Percentiles rank a stretch among this genome's conserved stretches.
Evolutionary conservation across 2,329 filamentous ascomycete genomes (phyloP).

Genomic region (Fusarium phyllophilum): DNA sequence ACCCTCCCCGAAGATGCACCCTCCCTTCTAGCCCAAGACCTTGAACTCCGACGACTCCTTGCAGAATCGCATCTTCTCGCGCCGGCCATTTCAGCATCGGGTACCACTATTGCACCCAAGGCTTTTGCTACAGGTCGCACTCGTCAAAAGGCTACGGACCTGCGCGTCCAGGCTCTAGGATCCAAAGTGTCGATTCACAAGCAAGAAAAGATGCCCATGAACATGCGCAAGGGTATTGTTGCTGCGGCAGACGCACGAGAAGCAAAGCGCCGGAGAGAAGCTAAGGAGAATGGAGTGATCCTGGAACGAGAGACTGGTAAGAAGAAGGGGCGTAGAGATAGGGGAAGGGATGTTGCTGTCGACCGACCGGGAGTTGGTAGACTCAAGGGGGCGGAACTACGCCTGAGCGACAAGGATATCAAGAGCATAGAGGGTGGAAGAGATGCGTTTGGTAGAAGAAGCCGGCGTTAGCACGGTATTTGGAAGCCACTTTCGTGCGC

Average conservation of each 20-base stretch:
- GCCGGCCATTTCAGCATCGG: slow-evolving; percentile 56
- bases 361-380: slow-evolving; percentile 83
- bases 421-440: slow-evolving; percentile 71
- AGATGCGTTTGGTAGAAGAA: slow-evolving; percentile 54
- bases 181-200: slow-evolving; percentile 78
- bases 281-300: slow-evolving; percentile 89
- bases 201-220: slow-evolving; percentile 90
- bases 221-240: slow-evolving; percentile 84
- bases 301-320: slow-evolving; percentile 69
- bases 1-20: slow-evolving; percentile 66
- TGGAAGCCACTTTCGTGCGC: not conserved
- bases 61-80: slow-evolving; percentile 88
- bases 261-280: slow-evolving; percentile 77
- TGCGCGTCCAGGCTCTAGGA: slow-evolving; percentile 84
- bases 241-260: slow-evolving; percentile 74
- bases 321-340: slow-evolving; percentile 54
- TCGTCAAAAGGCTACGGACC: slow-evolving; percentile 82
- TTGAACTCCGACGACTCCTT: slow-evolving; percentile 89
- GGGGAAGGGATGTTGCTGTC: slow-evolving; percentile 67
- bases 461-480: slow-evolving; percentile 37
- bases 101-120: slow-evolving; percentile 51
- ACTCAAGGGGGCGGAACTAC: slow-evolving; percentile 82
- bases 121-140: slow-evolving; percentile 72
- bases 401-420: slow-evolving; percentile 81
- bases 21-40: slow-evolving; percentile 86